Conservation (phyloP, 129 eudicot species). For the Lactuca sativa region DNA sequence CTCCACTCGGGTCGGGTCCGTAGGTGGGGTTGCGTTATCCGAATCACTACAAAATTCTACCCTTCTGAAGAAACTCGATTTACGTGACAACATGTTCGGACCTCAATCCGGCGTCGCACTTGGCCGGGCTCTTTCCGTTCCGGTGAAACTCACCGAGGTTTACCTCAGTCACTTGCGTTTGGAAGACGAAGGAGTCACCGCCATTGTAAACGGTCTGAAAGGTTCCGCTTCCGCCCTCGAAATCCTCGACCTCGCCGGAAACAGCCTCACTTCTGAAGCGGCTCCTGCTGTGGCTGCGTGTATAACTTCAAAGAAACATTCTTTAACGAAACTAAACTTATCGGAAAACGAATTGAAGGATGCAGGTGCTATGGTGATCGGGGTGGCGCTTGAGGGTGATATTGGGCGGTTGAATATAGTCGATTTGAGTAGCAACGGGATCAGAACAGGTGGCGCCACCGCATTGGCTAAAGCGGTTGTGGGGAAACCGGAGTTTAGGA, state of each 20-base stretch:
- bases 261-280: constrained; percentile 58
- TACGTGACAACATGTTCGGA: constrained; percentile 81
- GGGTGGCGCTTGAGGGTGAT: constrained; percentile 46
- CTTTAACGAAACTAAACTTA: constrained; percentile 54
- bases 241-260: constrained; percentile 76
- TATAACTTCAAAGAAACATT: constrained; percentile 42
- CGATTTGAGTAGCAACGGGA: constrained; percentile 53
- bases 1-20: constrained; percentile 64
- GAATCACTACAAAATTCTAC: constrained; percentile 54
- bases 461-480: constrained; percentile 52
- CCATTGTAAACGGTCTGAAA: constrained; percentile 56
- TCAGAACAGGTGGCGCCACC: constrained; percentile 55
- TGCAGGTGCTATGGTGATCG: constrained; percentile 54
- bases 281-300: constrained; percentile 53
- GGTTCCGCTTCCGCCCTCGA: constrained; percentile 47
- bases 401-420: constrained; percentile 46
- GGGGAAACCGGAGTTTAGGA: constrained; percentile 48
- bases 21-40: constrained; percentile 61
- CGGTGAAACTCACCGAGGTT: constrained; percentile 50
- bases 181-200: constrained; percentile 56
- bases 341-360: constrained; percentile 76
- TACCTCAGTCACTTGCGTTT: constrained; percentile 68
- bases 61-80: constrained; percentile 63
- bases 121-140: constrained; percentile 41
- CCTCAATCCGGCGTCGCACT: constrained; percentile 55